Percentiles rank a stretch among this genome's conserved stretches.
phyloP scores from a whole-genome alignment of 768 basidiomycete species.

The Lactarius evosmus region DNA sequence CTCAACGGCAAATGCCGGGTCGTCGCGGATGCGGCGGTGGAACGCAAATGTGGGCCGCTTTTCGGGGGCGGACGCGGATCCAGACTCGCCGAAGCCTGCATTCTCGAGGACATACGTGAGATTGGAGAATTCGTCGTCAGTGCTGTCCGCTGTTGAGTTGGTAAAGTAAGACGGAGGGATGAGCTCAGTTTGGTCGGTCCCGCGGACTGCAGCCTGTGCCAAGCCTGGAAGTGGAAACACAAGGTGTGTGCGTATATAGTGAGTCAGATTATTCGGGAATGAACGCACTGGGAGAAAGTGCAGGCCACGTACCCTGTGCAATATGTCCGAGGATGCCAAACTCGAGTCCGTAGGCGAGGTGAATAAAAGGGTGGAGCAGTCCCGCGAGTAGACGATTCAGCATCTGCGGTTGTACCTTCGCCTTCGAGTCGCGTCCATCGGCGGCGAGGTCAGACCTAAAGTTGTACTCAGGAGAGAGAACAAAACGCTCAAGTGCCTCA shows the following conservation, averaged over 20 bases:
- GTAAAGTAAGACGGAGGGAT: slow-evolving; percentile 34
- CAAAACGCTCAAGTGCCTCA: slow-evolving; percentile 51
- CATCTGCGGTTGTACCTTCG: slow-evolving; percentile 47
- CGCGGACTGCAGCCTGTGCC: slow-evolving; percentile 52
- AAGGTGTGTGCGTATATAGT: background rate
- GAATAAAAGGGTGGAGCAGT: slow-evolving; percentile 61
- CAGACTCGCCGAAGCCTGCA: background rate
- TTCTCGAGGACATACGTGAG: slow-evolving; percentile 29
- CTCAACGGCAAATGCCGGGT: slow-evolving; percentile 35
- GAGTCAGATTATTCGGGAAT: background rate
- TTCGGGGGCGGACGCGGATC: slow-evolving; percentile 39
- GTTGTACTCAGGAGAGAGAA: slow-evolving; percentile 55
- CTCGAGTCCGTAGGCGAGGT: slow-evolving; percentile 59
- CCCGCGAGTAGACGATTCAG: slow-evolving; percentile 53
- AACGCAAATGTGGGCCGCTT: slow-evolving; percentile 40
- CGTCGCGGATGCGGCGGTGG: slow-evolving; percentile 51
- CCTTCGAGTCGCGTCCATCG: slow-evolving; percentile 20
- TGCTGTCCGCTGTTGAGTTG: background rate
- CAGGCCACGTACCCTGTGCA: slow-evolving; percentile 49
- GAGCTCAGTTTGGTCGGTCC: slow-evolving; percentile 37
- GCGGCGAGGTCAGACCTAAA: slow-evolving; percentile 32
- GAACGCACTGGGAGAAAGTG: background rate
- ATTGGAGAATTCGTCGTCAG: slow-evolving; percentile 16
- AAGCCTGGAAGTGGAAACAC: slow-evolving; percentile 41
- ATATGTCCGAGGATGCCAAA: slow-evolving; percentile 56